Evolutionary conservation across 2,329 filamentous ascomycete species (phyloP), one percentile per base, ranked within the genome.

Genomic region (Pestalotiopsis sp.): DNA sequence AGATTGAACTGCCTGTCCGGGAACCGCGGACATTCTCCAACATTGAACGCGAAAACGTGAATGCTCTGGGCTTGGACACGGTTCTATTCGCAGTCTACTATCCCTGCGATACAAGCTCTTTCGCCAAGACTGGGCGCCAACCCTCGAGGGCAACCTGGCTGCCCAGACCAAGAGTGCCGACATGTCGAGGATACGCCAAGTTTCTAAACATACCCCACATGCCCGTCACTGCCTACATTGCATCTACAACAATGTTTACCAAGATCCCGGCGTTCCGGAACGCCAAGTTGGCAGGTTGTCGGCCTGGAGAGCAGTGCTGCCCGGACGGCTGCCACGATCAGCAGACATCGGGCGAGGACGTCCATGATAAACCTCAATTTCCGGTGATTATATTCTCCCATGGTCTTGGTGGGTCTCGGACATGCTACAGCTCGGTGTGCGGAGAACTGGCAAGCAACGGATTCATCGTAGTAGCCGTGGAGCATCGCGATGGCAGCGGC

Each of bases 41-140:
- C 70, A 80, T 83, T 68, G 81, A 80, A 69, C 77, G 82, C 58
- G 76, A 82, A 62, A 75, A 78, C 49, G 78, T 77, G 63, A 79
- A 80, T 27, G 79, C 83, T 2, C 74, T 84, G 69, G 80, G 81
- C 41, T 75, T 84, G 63, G 82, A 84, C 67, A 91, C 90, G 0
- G 87, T 91, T 9, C 81, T 92, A 4, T 87, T 92, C 78, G 87
- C 86, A 0, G 77, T 92, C n/a, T 92, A 89, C 77, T 92, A 92
- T 75, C 90, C 90, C 2, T 85, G 87, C 59, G 83, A 85, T 20
- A 74, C 85, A 67, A 82, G 80, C 7, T 78, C 76, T 17, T 75
- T 72, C 69, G 64, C 70, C 11, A 79, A 79, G 27, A 80, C 83
- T 1, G 74, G 77, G 38, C 81, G 80, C 57, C 80, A 82, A 52